A percentile compares a stretch with the other conserved stretches of the same genome.
These are phyloP conservation scores for Ophiostoma himal-ulmi DNA, from an alignment of 2,329 filamentous ascomycete species.

Conservation along the genomic window DNA sequence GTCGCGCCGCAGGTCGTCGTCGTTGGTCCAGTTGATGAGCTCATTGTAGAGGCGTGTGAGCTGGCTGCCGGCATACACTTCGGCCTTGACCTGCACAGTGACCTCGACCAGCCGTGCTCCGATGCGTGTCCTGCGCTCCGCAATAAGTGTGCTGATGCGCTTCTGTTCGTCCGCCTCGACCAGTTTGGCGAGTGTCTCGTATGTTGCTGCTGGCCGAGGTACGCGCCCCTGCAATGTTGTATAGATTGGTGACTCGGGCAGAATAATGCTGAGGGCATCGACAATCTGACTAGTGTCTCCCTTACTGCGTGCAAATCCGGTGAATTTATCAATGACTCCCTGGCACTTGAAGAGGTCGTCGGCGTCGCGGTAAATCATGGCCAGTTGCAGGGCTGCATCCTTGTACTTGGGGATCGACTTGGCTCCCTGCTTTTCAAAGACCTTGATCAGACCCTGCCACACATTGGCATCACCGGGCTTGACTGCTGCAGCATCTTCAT, in stretches of 20 bases:
- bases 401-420: slow-evolving; percentile 69
- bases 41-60: slow-evolving; percentile 76
- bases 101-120: slow-evolving; percentile 80
- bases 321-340: slow-evolving; percentile 71
- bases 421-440: slow-evolving; percentile 73
- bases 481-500: slow-evolving; percentile 63
- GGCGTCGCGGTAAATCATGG: slow-evolving; percentile 63
- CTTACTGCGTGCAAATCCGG: slow-evolving; percentile 64
- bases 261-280: slow-evolving; percentile 65
- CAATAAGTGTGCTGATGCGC: slow-evolving; percentile 82
- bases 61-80: slow-evolving; percentile 69
- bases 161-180: slow-evolving; percentile 82
- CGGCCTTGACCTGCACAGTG: slow-evolving; percentile 77
- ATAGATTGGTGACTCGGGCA: slow-evolving; percentile 79
- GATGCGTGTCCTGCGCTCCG: slow-evolving; percentile 77
- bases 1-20: slow-evolving; percentile 74
- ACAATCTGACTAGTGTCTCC: slow-evolving; percentile 70
- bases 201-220: slow-evolving; percentile 71
- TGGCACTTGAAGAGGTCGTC: slow-evolving; percentile 60
- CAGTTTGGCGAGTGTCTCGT: slow-evolving; percentile 75
- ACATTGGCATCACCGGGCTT: slow-evolving; percentile 74
- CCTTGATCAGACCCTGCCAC: slow-evolving; percentile 81
- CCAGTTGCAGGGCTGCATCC: slow-evolving; percentile 64
- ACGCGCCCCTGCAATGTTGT: slow-evolving; percentile 75
- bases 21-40: slow-evolving; percentile 82